Base-by-base conservation (phyloP, 2,329 filamentous ascomycete genomes). In the Pseudogymnoascus sp. region DNA sequence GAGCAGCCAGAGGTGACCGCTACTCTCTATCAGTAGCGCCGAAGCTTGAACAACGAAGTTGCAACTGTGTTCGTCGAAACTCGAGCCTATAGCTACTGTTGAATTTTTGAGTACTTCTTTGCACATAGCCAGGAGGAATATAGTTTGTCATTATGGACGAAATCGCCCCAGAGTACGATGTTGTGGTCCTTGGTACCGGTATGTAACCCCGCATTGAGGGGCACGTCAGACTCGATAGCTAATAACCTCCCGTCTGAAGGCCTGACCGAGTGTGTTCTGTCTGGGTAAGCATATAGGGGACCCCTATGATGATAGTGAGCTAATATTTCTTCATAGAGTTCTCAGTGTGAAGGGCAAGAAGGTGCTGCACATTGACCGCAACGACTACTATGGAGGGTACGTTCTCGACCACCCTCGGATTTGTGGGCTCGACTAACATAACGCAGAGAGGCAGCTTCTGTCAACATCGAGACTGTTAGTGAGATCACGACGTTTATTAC, bases 261-360 rank as follows among this genome's bases (percentile, higher is more conserved):
- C 74, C 79, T 99, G 83, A 97, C 93, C 66, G 94, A 99, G 85
- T 99, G 94, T 79, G 94, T 99, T 74, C 89, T 99, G 70, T 97
- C 93, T 74, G 94, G 93, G 91, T 96, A 88, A 74, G 79, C 65
- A 30, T 62, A 47, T 32, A 28, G 22, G 20, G 35, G 39, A 30
- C 60, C 25, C 22, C 1, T 30, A 35, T 32, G n/a, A 7, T 20
- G 32, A 54, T 50, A 37, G 50, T 54, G 57, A 68, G 58, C 69
- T 70, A 62, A 67, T 66, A 59, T 60, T 14, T 57, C 57, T 61
- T 14, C 35, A 63, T 70, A 91, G 92, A 77, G 92, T 99, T 64
- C 80, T 97, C 74, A 96, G 91, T 80, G 93, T 97, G 71, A 97
- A 97, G 82, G 93, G 93, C 76, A 93, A 96, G 83, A 97, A 97